Conservation (phyloP, 371 early-diverging fungal species). For the Mucor sp. region DNA sequence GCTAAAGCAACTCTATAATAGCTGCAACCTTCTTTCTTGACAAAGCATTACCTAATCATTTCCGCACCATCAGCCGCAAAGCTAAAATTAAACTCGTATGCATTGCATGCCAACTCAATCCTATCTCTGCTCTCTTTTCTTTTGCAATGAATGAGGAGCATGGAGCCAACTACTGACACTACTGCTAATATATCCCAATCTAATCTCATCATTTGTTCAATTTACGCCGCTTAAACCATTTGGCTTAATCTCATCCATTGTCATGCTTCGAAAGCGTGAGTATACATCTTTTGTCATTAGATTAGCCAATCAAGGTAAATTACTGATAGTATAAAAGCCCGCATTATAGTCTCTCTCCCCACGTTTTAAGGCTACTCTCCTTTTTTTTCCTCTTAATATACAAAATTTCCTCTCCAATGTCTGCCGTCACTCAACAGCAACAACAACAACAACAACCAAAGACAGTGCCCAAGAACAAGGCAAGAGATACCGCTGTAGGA, state of each 20-base stretch:
- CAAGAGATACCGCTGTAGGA: slow-evolving; percentile 44
- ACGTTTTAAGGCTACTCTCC: not conserved
- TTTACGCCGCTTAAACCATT: slow-evolving; percentile 5
- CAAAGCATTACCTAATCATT: too few relatives aligned
- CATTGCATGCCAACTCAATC: not conserved
- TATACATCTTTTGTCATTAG: slow-evolving; percentile 9
- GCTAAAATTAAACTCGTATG: too few relatives aligned
- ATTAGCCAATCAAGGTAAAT: slow-evolving; percentile 3
- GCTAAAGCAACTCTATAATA: too few relatives aligned
- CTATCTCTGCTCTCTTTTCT: not conserved
- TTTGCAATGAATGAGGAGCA: too few relatives aligned
- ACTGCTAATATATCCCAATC: not conserved
- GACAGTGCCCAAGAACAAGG: slow-evolving; percentile 15
- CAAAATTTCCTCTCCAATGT: not conserved
- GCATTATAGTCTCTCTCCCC: not conserved
- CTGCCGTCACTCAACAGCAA: slow-evolving; percentile 5
- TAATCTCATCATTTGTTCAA: not conserved
- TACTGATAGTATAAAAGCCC: not conserved
- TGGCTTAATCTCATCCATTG: not conserved
- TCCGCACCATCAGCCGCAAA: too few relatives aligned
- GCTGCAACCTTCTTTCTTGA: too few relatives aligned
- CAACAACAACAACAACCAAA: slow-evolving; percentile 1
- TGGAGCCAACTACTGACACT: too few relatives aligned
- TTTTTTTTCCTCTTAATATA: not conserved
- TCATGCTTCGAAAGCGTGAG: not conserved